phyloP scores from a whole-genome alignment of 139 green algal genomes.

The Ettlia oleoabundans region DNA sequence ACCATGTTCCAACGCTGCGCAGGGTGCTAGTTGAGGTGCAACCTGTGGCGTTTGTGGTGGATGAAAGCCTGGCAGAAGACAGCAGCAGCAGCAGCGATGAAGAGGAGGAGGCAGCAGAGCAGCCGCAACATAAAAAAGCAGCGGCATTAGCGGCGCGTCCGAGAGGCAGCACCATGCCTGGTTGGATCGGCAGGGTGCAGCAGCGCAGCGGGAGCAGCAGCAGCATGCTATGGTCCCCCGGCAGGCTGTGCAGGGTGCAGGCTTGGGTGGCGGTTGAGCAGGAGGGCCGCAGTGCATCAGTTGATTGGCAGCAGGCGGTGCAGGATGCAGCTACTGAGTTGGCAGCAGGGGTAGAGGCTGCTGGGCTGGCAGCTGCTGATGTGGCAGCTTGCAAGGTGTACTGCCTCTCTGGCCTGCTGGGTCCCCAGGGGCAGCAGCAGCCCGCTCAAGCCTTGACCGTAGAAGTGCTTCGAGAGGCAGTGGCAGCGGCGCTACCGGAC shows the following conservation, averaged over 20 bases:
- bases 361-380: constrained; percentile 24
- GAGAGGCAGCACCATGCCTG: constrained; percentile 28
- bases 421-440: neutral
- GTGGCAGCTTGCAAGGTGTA: constrained; percentile 35
- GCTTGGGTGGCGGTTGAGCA: neutral
- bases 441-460: neutral
- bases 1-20: too few species aligned
- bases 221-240: neutral
- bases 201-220: neutral
- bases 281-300: neutral
- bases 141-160: neutral
- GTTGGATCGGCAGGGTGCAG: constrained; percentile 32
- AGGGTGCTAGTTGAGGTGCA: constrained; percentile 77
- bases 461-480: neutral
- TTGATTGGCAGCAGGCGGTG: neutral
- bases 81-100: constrained; percentile 25
- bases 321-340: neutral
- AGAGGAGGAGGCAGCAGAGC: neutral
- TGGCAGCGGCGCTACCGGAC: neutral
- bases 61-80: neutral
- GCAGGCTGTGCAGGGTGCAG: constrained; percentile 19
- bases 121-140: neutral
- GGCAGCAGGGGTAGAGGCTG: neutral
- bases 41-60: constrained; percentile 50
- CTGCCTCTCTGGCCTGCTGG: constrained; percentile 6